A percentile compares a stretch with the other conserved stretches of the same genome.
Conservation (phyloP, 2,329 filamentous ascomycete species). For the Piedraia hortae region DNA sequence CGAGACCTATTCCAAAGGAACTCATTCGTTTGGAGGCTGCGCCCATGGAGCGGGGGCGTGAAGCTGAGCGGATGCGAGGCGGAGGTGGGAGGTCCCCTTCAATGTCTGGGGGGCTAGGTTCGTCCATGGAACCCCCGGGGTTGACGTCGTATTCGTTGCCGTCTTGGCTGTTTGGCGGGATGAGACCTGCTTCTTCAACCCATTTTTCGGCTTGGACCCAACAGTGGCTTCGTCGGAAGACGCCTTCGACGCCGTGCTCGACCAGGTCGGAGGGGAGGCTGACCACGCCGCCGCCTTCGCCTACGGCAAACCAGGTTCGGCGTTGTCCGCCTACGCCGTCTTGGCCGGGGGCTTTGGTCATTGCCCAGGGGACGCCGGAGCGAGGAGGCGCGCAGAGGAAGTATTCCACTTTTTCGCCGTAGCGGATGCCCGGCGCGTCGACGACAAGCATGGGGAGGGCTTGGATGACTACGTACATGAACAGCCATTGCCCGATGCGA, state of each 20-base stretch:
- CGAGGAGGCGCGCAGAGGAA: conserved; percentile 54
- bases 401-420: conserved; percentile 48
- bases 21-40: conserved; percentile 19
- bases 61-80: no score
- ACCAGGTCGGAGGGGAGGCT: conserved; percentile 35
- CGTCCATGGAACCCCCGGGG: no score
- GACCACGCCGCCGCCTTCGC: conserved; percentile 29
- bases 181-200: no score
- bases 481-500: conserved; percentile 53
- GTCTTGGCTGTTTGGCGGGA: no score
- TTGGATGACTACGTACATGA: conserved; percentile 53
- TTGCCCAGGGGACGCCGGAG: conserved; percentile 43
- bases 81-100: no score
- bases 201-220: conserved; percentile 37
- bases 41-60: no score
- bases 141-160: no score
- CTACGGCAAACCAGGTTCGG: conserved; percentile 44
- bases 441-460: conserved; percentile 51
- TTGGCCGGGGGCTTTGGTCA: conserved; percentile 26
- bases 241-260: conserved; percentile 37
- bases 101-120: no score
- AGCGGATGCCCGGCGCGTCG: conserved; percentile 42
- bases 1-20: conserved; percentile 19
- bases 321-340: conserved; percentile 5
- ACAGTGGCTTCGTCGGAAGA: conserved; percentile 41